Evolutionary conservation across 1,284 basidiomycete genomes (phyloP).

Genomic region (Fomitopsis palustris): DNA sequence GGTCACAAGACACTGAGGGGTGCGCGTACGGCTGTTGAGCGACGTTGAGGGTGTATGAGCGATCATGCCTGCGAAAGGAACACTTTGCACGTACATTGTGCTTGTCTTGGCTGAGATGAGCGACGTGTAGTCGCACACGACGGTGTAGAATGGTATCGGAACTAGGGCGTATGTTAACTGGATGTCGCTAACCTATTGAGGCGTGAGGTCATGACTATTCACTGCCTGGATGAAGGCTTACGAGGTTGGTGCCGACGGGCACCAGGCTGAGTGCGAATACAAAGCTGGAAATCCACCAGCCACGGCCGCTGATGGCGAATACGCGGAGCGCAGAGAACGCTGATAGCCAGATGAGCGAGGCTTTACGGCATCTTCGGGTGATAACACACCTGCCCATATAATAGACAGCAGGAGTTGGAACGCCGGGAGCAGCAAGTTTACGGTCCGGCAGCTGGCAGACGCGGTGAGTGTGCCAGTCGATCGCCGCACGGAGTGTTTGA

Average conservation of each 20-base stretch:
- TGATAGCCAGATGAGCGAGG: neutral
- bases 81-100: neutral
- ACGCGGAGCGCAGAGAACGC: conserved; percentile 10
- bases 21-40: neutral
- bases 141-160: neutral
- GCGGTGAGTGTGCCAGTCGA: neutral
- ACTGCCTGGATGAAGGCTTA: neutral
- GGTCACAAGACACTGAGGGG: neutral
- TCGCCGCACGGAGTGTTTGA: neutral
- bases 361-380: neutral
- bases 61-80: neutral
- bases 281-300: conserved; percentile 1
- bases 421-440: neutral
- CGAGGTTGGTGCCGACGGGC: conserved; percentile 8
- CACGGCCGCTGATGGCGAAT: conserved; percentile 3
- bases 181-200: neutral
- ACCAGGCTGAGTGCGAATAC: conserved; percentile 2
- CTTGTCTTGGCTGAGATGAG: neutral
- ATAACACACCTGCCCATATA: conserved; percentile 2
- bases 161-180: neutral
- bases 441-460: neutral
- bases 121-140: neutral
- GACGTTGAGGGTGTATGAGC: neutral
- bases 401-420: neutral
- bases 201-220: neutral